Evolutionary conservation across 495 filamentous ascomycete species (phyloP).

Genomic region (Trichoderma gamsii): DNA sequence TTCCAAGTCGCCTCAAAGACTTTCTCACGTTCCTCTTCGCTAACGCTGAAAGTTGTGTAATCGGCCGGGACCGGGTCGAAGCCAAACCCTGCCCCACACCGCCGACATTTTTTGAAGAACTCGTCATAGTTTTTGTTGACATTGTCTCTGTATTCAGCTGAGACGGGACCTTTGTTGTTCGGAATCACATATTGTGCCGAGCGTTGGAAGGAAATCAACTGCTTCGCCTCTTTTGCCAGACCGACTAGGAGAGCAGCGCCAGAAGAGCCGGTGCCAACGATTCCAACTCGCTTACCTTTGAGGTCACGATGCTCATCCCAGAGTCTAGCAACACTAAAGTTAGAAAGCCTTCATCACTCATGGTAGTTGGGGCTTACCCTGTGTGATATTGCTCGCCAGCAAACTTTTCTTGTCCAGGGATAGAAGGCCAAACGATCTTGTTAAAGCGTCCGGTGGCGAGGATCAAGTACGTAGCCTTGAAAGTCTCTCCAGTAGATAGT

Average conservation of each 20-base stretch:
- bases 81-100: neutral
- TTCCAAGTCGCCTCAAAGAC: constrained; percentile 44
- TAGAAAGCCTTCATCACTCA: too few species aligned
- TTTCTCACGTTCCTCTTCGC: constrained; percentile 38
- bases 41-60: constrained; percentile 31
- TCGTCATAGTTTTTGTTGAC: neutral
- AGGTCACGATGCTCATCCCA: neutral
- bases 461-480: neutral
- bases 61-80: constrained; percentile 17
- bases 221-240: neutral
- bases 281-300: neutral
- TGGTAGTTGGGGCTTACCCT: neutral
- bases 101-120: too few species aligned
- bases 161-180: neutral
- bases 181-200: neutral
- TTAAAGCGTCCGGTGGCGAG: neutral
- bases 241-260: neutral
- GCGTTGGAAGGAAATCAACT: neutral
- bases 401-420: neutral
- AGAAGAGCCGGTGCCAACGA: neutral
- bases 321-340: too few species aligned
- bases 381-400: neutral
- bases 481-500: neutral
- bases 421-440: neutral
- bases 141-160: neutral